Evolutionary conservation across 805 yeast species (phyloP), one percentile per base, ranked within the genome.

Genomic region (Myxozyma nipponensis): DNA sequence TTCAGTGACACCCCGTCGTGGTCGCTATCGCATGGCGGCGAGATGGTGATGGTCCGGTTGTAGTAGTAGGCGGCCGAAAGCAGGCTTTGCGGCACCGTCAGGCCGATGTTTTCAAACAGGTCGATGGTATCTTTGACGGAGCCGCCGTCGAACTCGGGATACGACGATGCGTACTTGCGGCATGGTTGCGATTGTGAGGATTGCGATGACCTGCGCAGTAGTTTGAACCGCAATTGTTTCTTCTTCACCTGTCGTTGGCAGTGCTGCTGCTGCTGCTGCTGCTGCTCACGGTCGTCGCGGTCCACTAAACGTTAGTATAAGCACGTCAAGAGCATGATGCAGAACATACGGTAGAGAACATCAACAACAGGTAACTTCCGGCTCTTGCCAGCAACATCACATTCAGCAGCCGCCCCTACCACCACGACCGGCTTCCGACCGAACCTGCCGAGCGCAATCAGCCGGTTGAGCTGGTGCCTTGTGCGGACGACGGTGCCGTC

Each of bases 401-500:
- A 39, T 32, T 44, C 35, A 19, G 36, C 39, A 3, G 36, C 30
- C 5, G 38, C 28, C 13, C 44, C 34, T 26, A 37, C 17, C 13
- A 42, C 43, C 21, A 40, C 47, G 23, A 42, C 47, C 18, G 56
- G 53, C 26, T 28, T 26, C 4, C 50, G 21, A 21, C 57, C 57
- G 39, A 54, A 49, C 38, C 51, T 25, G 18, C 57, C 57, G 35
- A 50, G 35, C 25, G 57, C 57, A 9, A 54, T 35, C 30, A 54
- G 49, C 26, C 48, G 54, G 42, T 46, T 54, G 26, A 54, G 46
- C 43, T 54, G 57, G 25, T 42, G 47, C 26, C 55, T 47, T 3
- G 54, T 36, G n/a, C 57, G 49, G 15, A 54, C 51, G 21, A 45
- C 57, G 21, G 35, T 44, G 30, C 54, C 55, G 28, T 50, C 52